Conservation (phyloP, 1,284 basidiomycete genomes). For the Hortiboletus rubellus region DNA sequence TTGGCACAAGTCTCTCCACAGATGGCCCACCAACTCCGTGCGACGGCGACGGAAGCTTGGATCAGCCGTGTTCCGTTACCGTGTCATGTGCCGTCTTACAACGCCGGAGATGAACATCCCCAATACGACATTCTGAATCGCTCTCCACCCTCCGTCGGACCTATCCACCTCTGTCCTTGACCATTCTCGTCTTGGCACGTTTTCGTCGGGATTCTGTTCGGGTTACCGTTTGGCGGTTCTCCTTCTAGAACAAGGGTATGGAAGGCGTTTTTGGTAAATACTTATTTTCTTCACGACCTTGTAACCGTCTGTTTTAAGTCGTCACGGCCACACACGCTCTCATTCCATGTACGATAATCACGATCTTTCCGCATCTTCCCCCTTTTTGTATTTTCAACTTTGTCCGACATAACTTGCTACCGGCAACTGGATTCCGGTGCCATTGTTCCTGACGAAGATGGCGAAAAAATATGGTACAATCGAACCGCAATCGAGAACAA, state of each 20-base stretch:
- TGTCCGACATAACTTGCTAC: slow-evolving; percentile 8
- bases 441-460: neutral
- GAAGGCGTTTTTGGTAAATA: neutral
- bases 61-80: slow-evolving; percentile 35
- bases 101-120: slow-evolving; percentile 1
- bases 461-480: neutral
- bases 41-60: slow-evolving; percentile 67
- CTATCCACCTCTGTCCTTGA: slow-evolving; percentile 26
- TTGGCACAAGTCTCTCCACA: slow-evolving; percentile 52
- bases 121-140: neutral
- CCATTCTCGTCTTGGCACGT: neutral
- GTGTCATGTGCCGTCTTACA: neutral
- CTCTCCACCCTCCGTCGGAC: slow-evolving; percentile 15
- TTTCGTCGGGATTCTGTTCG: neutral
- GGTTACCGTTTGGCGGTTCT: neutral
- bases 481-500: too few species aligned
- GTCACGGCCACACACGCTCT: neutral
- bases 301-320: neutral
- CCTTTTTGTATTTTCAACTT: slow-evolving; percentile 4
- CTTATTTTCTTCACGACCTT: neutral
- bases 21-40: slow-evolving; percentile 46
- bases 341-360: slow-evolving; percentile 16
- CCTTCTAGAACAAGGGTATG: neutral
- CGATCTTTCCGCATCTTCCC: neutral
- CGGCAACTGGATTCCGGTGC: neutral